phyloP scores from a whole-genome alignment of 805 yeast genomes.

The Kluyveromyces starmeri region DNA sequence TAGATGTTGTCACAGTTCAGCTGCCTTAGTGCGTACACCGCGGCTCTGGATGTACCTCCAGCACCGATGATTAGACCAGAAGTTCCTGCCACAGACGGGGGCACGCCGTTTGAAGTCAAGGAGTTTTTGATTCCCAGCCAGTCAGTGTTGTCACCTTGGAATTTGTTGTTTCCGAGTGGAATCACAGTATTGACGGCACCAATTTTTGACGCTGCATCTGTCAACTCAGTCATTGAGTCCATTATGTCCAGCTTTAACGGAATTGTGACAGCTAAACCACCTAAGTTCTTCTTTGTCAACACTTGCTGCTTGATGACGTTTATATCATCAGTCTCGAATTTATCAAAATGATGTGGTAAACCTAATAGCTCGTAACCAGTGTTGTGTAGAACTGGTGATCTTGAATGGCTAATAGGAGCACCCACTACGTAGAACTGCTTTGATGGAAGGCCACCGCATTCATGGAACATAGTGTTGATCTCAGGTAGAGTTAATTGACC shows the following conservation, averaged over 20 bases:
- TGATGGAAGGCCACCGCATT: constrained; percentile 53
- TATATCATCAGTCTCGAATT: constrained; percentile 61
- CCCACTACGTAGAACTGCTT: constrained; percentile 72
- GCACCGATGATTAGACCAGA: constrained; percentile 86
- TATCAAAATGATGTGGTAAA: constrained; percentile 62
- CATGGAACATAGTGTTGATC: constrained; percentile 46
- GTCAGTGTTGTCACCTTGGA: constrained; percentile 87
- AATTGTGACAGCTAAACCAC: constrained; percentile 94
- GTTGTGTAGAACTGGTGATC: constrained; percentile 82
- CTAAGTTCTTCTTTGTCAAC: constrained; percentile 46
- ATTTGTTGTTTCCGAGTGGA: constrained; percentile 40
- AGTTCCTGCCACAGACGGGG: constrained; percentile 31
- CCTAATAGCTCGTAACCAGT: constrained; percentile 68
- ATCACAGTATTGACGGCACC: constrained; percentile 92
- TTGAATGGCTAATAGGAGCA: constrained; percentile 73
- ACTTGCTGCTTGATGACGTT: constrained; percentile 44
- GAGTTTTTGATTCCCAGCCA: constrained; percentile 83
- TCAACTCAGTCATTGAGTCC: constrained; percentile 51
- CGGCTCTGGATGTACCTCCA: constrained; percentile 97
- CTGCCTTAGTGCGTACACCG: constrained; percentile 71
- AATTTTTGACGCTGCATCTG: constrained; percentile 69
- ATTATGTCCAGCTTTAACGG: constrained; percentile 83
- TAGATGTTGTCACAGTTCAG: constrained; percentile 73
- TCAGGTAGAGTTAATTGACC: constrained; percentile 65
- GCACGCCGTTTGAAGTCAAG: constrained; percentile 53